Percentiles rank a stretch among this genome's conserved stretches.
These are phyloP conservation scores for Prunus yedoensis DNA, from an alignment of 331 rosid species.

Conservation along the genomic window DNA sequence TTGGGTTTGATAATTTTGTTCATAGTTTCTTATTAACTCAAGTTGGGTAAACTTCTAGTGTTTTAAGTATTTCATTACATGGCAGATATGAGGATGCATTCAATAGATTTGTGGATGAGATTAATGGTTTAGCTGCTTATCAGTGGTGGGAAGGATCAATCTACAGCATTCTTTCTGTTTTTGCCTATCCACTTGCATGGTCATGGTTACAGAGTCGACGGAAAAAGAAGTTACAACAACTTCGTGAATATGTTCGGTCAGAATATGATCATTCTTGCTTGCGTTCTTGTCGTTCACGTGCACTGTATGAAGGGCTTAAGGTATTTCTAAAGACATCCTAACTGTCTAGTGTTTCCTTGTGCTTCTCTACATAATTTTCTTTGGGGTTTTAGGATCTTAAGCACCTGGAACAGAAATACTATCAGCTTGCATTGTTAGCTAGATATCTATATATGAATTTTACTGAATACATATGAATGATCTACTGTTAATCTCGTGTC, in stretches of 20 bases:
- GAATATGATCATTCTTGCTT: constrained; percentile 57
- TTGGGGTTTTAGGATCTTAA: neutral
- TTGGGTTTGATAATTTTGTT: neutral
- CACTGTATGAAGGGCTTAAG: constrained; percentile 59
- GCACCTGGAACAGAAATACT: neutral
- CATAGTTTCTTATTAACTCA: neutral
- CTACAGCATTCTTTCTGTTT: constrained; percentile 41
- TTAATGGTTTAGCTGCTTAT: constrained; percentile 44
- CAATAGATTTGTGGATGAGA: constrained; percentile 51
- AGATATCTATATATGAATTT: too few relatives aligned
- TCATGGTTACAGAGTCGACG: constrained; percentile 48
- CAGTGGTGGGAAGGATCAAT: constrained; percentile 63
- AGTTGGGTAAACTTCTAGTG: neutral
- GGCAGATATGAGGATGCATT: constrained; percentile 58
- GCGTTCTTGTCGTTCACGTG: constrained; percentile 57
- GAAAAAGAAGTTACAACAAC: constrained; percentile 43
- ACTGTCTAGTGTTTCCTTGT: neutral
- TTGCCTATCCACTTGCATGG: constrained; percentile 54
- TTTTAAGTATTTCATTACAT: constrained; percentile 10
- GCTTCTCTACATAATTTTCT: neutral
- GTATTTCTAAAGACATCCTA: constrained; percentile 16
- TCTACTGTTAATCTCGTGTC: too few relatives aligned
- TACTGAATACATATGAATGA: too few relatives aligned
- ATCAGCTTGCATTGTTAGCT: neutral
- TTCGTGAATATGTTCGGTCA: constrained; percentile 56